A percentile compares a stretch with the other conserved stretches of the same genome.
phyloP scores from a whole-genome alignment of 192 early-diverging fungal genomes.

The Linnemannia exigua region DNA sequence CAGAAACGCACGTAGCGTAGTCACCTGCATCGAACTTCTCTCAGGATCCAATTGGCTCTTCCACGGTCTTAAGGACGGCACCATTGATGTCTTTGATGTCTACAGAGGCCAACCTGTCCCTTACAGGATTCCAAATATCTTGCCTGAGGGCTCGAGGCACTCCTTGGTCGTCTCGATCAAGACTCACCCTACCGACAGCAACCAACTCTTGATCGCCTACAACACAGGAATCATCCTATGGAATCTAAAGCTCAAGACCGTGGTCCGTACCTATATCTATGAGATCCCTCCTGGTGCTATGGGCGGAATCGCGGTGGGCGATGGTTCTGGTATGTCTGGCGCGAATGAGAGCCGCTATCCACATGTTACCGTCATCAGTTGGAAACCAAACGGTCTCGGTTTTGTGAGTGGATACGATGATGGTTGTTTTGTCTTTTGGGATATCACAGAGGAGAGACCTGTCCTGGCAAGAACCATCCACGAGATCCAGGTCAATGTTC shows the following conservation, averaged over 20 bases:
- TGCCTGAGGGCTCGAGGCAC: slow-evolving; percentile 51
- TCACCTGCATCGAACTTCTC: slow-evolving; percentile 62
- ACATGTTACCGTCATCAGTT: slow-evolving; percentile 57
- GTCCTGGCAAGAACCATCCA: slow-evolving; percentile 42
- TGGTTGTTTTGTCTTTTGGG: slow-evolving; percentile 64
- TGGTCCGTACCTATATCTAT: slow-evolving; percentile 45
- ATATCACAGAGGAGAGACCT: slow-evolving; percentile 37
- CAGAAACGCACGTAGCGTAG: slow-evolving; percentile 54
- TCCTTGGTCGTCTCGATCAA: slow-evolving; percentile 63
- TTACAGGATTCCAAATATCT: slow-evolving; percentile 61
- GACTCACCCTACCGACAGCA: slow-evolving; percentile 63
- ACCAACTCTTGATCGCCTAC: slow-evolving; percentile 69
- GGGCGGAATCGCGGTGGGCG: slow-evolving; percentile 21
- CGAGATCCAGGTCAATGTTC: slow-evolving; percentile 24
- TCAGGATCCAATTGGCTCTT: slow-evolving; percentile 66
- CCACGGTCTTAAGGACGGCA: slow-evolving; percentile 64
- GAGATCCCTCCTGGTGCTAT: slow-evolving; percentile 44
- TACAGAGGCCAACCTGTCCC: slow-evolving; percentile 49
- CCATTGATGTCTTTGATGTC: slow-evolving; percentile 64
- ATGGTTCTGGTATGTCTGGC: neutral
- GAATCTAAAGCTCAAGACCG: slow-evolving; percentile 60
- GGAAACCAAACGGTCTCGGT: slow-evolving; percentile 63
- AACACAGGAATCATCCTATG: slow-evolving; percentile 63
- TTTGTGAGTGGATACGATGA: slow-evolving; percentile 65
- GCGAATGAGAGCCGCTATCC: slow-evolving; percentile 42